A percentile compares a stretch with the other conserved stretches of the same genome.
phyloP scores from a whole-genome alignment of 73 alveolate genomes.

The Paramecium biaurelia region DNA sequence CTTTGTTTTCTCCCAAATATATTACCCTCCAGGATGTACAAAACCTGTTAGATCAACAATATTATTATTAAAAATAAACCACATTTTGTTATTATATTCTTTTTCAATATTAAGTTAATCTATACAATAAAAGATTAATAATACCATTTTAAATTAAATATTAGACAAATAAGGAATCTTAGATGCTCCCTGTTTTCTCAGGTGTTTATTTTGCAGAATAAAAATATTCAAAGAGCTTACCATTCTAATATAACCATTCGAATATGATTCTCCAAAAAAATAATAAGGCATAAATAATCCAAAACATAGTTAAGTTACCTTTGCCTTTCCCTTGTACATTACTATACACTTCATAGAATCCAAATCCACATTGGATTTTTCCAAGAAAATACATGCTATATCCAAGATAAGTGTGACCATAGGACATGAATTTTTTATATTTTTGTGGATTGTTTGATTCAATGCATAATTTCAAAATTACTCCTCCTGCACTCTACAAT shows the following conservation, averaged over 20 bases:
- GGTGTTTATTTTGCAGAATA: background rate
- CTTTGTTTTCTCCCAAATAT: slow-evolving; percentile 60
- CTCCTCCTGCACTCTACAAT: background rate
- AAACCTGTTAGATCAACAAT: slow-evolving; percentile 42
- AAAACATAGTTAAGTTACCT: background rate
- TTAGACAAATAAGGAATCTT: background rate
- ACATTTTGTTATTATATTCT: background rate
- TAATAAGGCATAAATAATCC: background rate
- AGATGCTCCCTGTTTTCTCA: background rate
- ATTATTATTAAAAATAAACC: slow-evolving; percentile 54
- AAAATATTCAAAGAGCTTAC: background rate
- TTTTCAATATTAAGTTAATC: background rate
- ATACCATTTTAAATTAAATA: background rate
- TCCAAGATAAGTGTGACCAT: background rate
- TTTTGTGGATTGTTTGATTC: background rate
- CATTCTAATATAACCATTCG: background rate
- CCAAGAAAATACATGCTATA: background rate
- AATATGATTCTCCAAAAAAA: background rate
- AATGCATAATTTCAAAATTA: background rate
- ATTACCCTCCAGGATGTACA: slow-evolving; percentile 78
- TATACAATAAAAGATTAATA: background rate
- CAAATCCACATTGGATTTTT: background rate
- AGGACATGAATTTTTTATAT: background rate
- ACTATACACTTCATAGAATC: background rate
- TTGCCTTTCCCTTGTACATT: background rate